Conservation (phyloP, 1,139 yeast species). For the Pichia sp. region DNA sequence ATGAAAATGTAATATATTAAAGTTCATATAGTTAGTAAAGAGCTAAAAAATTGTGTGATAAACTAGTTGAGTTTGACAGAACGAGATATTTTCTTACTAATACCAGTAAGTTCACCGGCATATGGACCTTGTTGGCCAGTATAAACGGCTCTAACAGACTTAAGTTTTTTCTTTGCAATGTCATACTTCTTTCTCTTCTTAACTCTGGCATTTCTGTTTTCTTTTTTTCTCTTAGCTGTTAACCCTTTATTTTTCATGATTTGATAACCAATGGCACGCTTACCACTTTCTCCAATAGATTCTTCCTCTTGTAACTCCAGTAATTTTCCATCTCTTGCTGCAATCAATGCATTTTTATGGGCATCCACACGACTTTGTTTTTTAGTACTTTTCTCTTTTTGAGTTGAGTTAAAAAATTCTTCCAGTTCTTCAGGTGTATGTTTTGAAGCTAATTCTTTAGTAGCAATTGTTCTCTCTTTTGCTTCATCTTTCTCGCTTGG, state of each 20-base stretch:
- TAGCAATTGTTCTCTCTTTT: neutral
- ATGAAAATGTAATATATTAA: neutral
- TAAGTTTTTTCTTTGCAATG: slow-evolving; percentile 88
- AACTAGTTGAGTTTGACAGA: slow-evolving; percentile 63
- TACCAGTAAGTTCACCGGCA: slow-evolving; percentile 95
- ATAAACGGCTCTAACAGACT: slow-evolving; percentile 83
- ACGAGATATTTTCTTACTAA: slow-evolving; percentile 83
- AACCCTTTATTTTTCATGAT: slow-evolving; percentile 93
- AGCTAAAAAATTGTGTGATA: neutral
- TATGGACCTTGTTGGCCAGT: slow-evolving; percentile 76
- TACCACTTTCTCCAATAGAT: slow-evolving; percentile 65
- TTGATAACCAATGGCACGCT: slow-evolving; percentile 92
- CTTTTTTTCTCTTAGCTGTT: slow-evolving; percentile 88
- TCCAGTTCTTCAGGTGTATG: slow-evolving; percentile 28
- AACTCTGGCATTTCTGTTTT: slow-evolving; percentile 90
- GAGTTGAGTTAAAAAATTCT: slow-evolving; percentile 47
- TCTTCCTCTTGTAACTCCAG: slow-evolving; percentile 55
- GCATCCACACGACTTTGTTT: slow-evolving; percentile 54
- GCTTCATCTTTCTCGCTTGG: neutral
- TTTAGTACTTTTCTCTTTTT: slow-evolving; percentile 40
- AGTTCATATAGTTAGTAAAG: slow-evolving; percentile 2
- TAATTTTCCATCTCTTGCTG: slow-evolving; percentile 80
- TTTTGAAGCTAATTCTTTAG: neutral
- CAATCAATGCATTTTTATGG: slow-evolving; percentile 65
- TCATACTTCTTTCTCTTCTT: slow-evolving; percentile 98